Evolutionary conservation across 2,329 filamentous ascomycete species (phyloP), one percentile per base, ranked within the genome.

Genomic region (Ceratocystis huliohia): DNA sequence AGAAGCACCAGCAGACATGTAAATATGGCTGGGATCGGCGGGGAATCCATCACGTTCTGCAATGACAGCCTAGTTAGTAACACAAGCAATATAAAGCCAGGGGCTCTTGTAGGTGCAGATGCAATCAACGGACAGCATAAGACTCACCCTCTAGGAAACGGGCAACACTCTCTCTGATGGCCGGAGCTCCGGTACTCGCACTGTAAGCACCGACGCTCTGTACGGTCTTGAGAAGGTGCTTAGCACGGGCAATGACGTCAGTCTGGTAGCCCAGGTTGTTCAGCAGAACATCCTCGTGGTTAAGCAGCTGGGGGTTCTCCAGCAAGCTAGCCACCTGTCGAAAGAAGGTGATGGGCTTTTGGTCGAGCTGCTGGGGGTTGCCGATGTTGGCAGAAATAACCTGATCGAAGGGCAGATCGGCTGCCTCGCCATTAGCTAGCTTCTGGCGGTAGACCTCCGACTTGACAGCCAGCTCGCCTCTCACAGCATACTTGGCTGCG

Each of bases 331-430:
- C 83, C 33, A 99, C 94, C 79, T 99, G 93, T 72, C 94, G 87
- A 85, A 99, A 96, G 82, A 96, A 99, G 71, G 94, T 99, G 73
- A 99, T 93, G 73, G 94, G 94, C 82, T 97, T 95, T 82, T 99
- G 94, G 78, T 96, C 94, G 69, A 99, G 85, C 79, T 99, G 94
- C 78, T 99, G 94, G 3, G 94, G 94, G 80, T 99, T 99, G 74
- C 94, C 94, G 74, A 99, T 99, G 79, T 99, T 99, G 78, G 94
- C 94, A 69, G 89, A 92, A 78, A 99, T 93, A 76, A 99, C 87
- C 68, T 91, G 83, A 72, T 89, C 82, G 77, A 99, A 99, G 62
- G 94, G 93, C 63, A 97, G 81, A 73, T 75, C 75, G 20, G 45
- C 46, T 67, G 73, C 75, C 71, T 76, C 81, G 72, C 82, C 84